Evolutionary conservation across 345 rosid genomes (phyloP), one percentile per base, ranked within the genome.

Genomic region (Gossypioides kirkii): DNA sequence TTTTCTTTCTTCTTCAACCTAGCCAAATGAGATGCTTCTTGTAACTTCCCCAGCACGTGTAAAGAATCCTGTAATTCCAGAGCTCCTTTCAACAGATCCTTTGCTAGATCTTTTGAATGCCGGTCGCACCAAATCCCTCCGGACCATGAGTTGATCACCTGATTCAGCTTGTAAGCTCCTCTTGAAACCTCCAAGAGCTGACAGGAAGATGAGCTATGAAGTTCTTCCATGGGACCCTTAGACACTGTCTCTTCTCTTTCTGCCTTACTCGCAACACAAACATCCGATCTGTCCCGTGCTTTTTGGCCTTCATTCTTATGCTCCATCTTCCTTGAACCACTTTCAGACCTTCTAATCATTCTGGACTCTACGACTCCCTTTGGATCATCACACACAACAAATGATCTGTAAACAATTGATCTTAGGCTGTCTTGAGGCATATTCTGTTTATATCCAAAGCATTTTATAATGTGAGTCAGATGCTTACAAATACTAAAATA

Each of bases 21-120:
- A 45, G 86, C 82, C 79, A 76, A 81, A 13, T 78, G 79, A 3
- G 89, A 85, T 59, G 88, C 87, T 72, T 87, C 97, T 81, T 92
- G 99, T 79, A 95, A 72, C 77, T 85, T 89, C 61, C 85, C 89
- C 25, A 92, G 85, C 97, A 89, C 80, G 71, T 76, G 77, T 80
- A 92, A 70, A 49, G 98, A 95, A 78, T 92, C 97, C 73, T 92
- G 96, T 77, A 92, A 86, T 77, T 91, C 94, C 72, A 91, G 88
- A 50, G 98, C 94, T 66, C 97, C 99, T 81, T 88, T 83, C 77
- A 89, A 69, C 87, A 92, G 73, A 71, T 87, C 92, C 70, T 84
- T 87, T 0, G 97, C 94, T 17, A 88, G 76, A 73, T 88, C 92
- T 73, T 84, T 87, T 26, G 91, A 82, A 72, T 65, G 83, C 14